Percentiles rank a stretch among this genome's conserved stretches.
These are phyloP conservation scores for Kuraishia floccosa DNA, from an alignment of 805 yeast species.

Conservation along the genomic window DNA sequence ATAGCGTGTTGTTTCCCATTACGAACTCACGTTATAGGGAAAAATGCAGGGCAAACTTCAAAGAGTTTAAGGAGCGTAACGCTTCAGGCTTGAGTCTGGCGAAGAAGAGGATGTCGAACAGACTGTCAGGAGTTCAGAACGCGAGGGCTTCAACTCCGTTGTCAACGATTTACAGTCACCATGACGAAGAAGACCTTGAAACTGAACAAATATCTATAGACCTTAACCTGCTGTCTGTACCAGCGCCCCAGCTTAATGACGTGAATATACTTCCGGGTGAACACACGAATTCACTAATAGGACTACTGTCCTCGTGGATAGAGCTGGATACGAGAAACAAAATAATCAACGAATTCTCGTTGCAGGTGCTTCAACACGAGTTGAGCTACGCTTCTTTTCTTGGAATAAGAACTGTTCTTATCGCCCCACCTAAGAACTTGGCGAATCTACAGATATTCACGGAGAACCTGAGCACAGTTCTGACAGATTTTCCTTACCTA, in stretches of 20 bases:
- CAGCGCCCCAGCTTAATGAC: constrained; percentile 27
- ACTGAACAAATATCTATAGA: too few species aligned
- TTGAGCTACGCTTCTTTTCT: constrained; percentile 45
- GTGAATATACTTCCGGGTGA: constrained; percentile 29
- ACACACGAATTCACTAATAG: constrained; percentile 33
- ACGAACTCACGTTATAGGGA: constrained; percentile 41
- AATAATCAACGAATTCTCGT: constrained; percentile 37
- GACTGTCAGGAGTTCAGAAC: too few species aligned
- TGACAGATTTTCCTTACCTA: constrained; percentile 18
- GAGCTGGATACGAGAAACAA: constrained; percentile 47
- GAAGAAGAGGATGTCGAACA: neutral
- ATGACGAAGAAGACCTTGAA: too few species aligned
- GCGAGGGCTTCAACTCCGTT: too few species aligned
- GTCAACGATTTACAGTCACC: too few species aligned
- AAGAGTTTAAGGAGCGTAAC: constrained; percentile 13
- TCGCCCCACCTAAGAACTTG: constrained; percentile 56
- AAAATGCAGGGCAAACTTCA: constrained; percentile 25
- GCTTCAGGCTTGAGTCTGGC: neutral
- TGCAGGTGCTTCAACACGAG: constrained; percentile 48
- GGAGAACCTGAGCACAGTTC: constrained; percentile 18
- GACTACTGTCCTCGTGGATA: constrained; percentile 58
- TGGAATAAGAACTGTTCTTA: constrained; percentile 41
- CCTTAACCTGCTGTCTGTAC: constrained; percentile 19
- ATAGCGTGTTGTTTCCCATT: constrained; percentile 39
- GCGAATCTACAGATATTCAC: constrained; percentile 41